Base-by-base conservation (phyloP, 179 eudicot genomes). In the Silene noctiflora region DNA sequence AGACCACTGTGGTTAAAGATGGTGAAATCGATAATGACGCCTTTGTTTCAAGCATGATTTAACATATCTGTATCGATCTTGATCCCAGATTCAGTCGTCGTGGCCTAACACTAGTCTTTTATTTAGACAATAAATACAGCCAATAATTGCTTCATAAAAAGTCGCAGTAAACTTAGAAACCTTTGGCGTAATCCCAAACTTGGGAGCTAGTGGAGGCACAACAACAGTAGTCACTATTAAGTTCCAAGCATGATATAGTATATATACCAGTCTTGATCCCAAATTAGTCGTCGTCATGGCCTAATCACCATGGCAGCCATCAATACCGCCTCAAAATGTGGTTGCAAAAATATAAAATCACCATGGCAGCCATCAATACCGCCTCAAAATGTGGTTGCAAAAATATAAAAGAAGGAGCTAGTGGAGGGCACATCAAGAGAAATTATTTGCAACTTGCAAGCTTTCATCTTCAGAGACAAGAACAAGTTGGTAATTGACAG, bases 1-100 rank as follows among this genome's bases (percentile, higher is more conserved):
- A n/a, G 74, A 76, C 73, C 22, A n/a, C 69, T 17, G 19, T 58
- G 74, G 31, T 51, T 63, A 42, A 27, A 11, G 74, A 71, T 71
- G 39, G 74, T 6, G 44, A 71, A 71, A 71, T 19, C 14, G 72
- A 70, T 67, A 12, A 53, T 3, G 82, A 75, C 75, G 21, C 66
- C 75, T 79, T 59, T 24, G 3, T 27, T 61, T 16, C 29, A 21
- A 61, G 12, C 14, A 22, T 61, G 66, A 21, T 61, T 7, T 46
- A 6, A 61, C 9, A 20, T 61, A 61, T 24, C 66, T 1, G 66
- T 22, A 20, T 24, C n/a, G 8, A 12, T 55, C 20, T 16, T 4
- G 2, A 14, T 9, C 19, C 19, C 29, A 2, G 29, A 27, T 1
- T 27, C 29, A 27, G 4, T 24, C 17, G 33, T 61, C 29, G 27